Evolutionary conservation across 495 filamentous ascomycete genomes (phyloP).

Genomic region (Penicillium chermesinum): DNA sequence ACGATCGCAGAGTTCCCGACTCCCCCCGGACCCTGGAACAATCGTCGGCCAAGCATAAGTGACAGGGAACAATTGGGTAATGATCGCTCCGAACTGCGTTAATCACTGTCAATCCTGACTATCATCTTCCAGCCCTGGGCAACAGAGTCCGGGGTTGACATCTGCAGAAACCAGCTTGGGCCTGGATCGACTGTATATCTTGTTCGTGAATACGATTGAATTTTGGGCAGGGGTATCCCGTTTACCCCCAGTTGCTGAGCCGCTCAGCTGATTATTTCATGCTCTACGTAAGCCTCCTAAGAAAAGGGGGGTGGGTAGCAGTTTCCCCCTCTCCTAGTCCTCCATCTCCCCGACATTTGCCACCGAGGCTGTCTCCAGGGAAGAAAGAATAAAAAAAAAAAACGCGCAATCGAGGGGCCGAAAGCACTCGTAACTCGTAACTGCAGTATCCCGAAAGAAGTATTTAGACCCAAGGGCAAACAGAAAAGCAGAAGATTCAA

Average conservation of each 20-base stretch:
- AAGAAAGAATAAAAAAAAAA: slow-evolving; percentile 5
- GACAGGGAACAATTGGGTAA: slow-evolving; percentile 23
- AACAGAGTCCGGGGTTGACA: slow-evolving; percentile 11
- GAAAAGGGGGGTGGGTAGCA: too few relatives aligned
- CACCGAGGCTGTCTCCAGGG: slow-evolving; percentile 2
- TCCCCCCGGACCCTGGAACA: slow-evolving; percentile 15
- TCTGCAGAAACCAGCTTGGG: slow-evolving; percentile 6
- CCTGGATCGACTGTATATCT: slow-evolving; percentile 1
- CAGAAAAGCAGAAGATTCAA: slow-evolving; percentile 2
- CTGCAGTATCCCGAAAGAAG: neutral
- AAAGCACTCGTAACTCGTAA: neutral
- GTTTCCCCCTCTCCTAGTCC: slow-evolving; percentile 1
- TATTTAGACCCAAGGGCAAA: too few relatives aligned
- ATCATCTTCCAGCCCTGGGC: slow-evolving; percentile 15
- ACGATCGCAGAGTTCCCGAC: slow-evolving; percentile 4
- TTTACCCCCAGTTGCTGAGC: too few relatives aligned
- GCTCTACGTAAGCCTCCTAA: too few relatives aligned
- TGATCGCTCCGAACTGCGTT: slow-evolving; percentile 21
- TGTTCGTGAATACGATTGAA: neutral
- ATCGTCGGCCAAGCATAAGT: slow-evolving; percentile 21
- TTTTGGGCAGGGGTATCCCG: too few relatives aligned
- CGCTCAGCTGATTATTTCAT: too few relatives aligned
- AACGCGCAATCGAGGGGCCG: neutral
- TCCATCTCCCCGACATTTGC: slow-evolving; percentile 1
- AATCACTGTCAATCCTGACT: slow-evolving; percentile 26